These are phyloP conservation scores for Sporobolomyces roseus DNA, from an alignment of 768 basidiomycete species.

Conservation along the genomic window DNA sequence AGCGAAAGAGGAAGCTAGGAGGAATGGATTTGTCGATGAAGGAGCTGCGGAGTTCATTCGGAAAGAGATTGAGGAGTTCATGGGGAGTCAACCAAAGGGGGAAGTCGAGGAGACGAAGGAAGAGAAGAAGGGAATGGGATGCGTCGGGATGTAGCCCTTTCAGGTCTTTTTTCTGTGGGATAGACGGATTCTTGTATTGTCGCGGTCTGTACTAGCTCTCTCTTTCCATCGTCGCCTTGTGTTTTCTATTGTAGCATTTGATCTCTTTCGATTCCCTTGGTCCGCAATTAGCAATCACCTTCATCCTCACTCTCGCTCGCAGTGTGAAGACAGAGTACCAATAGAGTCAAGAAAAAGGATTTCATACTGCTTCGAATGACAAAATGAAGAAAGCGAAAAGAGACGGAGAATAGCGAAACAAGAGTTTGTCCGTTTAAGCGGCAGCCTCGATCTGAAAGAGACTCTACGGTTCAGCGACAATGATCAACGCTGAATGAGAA, in stretches of 20 bases:
- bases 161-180: neutral
- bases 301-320: too few species aligned
- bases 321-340: too few species aligned
- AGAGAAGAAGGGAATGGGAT: neutral
- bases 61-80: constrained; percentile 42
- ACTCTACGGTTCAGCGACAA: neutral
- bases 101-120: neutral
- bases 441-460: neutral
- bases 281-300: too few species aligned
- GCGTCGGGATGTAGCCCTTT: constrained; percentile 1
- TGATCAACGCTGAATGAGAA: neutral
- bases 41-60: constrained; percentile 38
- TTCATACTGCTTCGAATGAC: neutral
- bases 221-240: neutral
- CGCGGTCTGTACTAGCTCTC: neutral
- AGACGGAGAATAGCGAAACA: neutral
- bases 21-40: constrained; percentile 26
- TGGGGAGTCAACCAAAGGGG: constrained; percentile 36
- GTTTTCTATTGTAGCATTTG: too few species aligned
- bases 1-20: constrained; percentile 50
- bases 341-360: neutral
- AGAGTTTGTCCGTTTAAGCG: too few species aligned
- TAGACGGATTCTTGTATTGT: neutral
- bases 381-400: neutral
- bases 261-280: too few species aligned